Conservation (phyloP, 768 basidiomycete genomes). For the Obba rivulosa region DNA sequence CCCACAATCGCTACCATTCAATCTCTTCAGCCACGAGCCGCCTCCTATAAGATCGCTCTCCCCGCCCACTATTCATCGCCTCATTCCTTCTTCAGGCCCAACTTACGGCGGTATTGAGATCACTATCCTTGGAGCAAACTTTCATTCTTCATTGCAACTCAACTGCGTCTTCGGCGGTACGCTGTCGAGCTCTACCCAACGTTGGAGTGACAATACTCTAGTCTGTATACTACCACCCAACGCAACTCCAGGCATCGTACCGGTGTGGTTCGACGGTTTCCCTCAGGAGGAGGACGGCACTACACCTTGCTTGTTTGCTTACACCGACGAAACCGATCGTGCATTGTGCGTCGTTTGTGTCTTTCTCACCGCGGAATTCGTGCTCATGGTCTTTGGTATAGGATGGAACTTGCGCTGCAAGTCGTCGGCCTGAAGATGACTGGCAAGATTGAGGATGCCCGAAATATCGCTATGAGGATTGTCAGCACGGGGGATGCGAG, state of each 20-base stretch:
- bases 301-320: constrained; percentile 73
- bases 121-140: constrained; percentile 88
- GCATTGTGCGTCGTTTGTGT: constrained; percentile 57
- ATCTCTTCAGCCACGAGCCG: constrained; percentile 55
- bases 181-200: constrained; percentile 74
- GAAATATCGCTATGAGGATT: constrained; percentile 90
- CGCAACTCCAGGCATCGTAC: constrained; percentile 75
- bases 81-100: constrained; percentile 81
- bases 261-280: constrained; percentile 83
- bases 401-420: constrained; percentile 93
- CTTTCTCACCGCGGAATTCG: neutral
- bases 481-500: constrained; percentile 69
- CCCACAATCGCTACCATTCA: constrained; percentile 7
- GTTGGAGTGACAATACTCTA: constrained; percentile 90
- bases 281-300: constrained; percentile 52
- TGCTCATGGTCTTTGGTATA: constrained; percentile 25
- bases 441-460: constrained; percentile 88
- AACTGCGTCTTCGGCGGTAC: constrained; percentile 85
- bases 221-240: constrained; percentile 89
- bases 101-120: constrained; percentile 93
- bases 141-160: constrained; percentile 66
- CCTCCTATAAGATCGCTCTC: constrained; percentile 44
- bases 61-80: constrained; percentile 73
- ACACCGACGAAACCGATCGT: constrained; percentile 85
- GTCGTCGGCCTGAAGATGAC: constrained; percentile 97